A percentile compares a stretch with the other conserved stretches of the same genome.
These are phyloP conservation scores for Peronospora destructor DNA, from an alignment of 352 stramenopile species.

Conservation along the genomic window DNA sequence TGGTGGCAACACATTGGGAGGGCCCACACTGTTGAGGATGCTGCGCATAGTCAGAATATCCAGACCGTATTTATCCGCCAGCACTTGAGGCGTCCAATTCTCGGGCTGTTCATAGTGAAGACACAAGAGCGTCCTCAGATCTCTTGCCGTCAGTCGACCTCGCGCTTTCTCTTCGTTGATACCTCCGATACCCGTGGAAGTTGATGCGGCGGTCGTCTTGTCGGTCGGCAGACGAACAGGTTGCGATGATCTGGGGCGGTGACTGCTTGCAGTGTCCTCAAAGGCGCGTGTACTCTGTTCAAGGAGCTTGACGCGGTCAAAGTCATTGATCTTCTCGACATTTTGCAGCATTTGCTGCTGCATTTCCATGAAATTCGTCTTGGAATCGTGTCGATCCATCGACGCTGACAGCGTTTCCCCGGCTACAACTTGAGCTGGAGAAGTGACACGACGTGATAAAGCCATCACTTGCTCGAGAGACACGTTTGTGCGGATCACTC, in stretches of 20 bases:
- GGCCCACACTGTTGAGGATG: slow-evolving; percentile 38
- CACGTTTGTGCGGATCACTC: slow-evolving; percentile 37
- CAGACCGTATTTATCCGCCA: slow-evolving; percentile 48
- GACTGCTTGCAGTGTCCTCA: slow-evolving; percentile 53
- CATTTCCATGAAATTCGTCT: slow-evolving; percentile 51
- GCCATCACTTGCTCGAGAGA: slow-evolving; percentile 30
- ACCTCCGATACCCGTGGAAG: slow-evolving; percentile 31
- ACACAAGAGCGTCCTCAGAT: slow-evolving; percentile 52
- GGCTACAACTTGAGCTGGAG: slow-evolving; percentile 2
- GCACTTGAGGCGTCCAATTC: slow-evolving; percentile 38
- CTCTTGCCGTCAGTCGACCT: slow-evolving; percentile 44
- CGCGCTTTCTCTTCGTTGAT: slow-evolving; percentile 32
- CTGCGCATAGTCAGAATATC: slow-evolving; percentile 27
- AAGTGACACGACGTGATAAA: slow-evolving; percentile 14
- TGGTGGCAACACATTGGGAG: slow-evolving; percentile 53
- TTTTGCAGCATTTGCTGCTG: slow-evolving; percentile 39
- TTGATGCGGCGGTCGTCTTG: slow-evolving; percentile 41
- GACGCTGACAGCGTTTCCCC: slow-evolving; percentile 21
- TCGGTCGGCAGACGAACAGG: slow-evolving; percentile 44
- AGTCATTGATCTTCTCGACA: slow-evolving; percentile 48
- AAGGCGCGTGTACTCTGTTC: slow-evolving; percentile 49
- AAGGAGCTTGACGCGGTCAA: slow-evolving; percentile 46
- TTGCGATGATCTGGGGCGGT: slow-evolving; percentile 37
- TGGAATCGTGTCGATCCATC: slow-evolving; percentile 17
- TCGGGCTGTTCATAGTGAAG: slow-evolving; percentile 57